Evolutionary conservation across 2,329 filamentous ascomycete species (phyloP).

Genomic region (Botrytis aclada): DNA sequence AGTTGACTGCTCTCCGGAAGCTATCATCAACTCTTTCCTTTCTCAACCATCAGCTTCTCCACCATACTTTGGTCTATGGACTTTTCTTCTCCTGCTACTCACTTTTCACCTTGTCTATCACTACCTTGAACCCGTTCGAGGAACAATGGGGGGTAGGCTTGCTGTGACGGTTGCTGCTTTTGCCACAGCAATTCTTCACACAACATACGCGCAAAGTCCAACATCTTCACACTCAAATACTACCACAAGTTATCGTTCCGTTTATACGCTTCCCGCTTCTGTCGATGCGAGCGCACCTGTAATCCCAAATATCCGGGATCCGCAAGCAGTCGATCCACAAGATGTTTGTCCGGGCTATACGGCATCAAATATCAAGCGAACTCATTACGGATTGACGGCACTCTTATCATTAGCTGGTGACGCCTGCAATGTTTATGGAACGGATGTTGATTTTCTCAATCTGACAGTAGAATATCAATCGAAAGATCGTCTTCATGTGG

Average conservation of each 20-base stretch:
- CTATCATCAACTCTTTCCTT: neutral
- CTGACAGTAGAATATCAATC: constrained; percentile 68
- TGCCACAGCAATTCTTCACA: constrained; percentile 21
- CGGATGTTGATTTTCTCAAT: constrained; percentile 64
- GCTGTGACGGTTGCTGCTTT: constrained; percentile 22
- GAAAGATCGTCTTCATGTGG: constrained; percentile 63
- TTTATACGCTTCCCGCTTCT: constrained; percentile 48
- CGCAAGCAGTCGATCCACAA: constrained; percentile 54
- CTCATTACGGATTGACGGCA: constrained; percentile 59
- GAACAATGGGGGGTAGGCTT: constrained; percentile 24
- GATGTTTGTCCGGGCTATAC: constrained; percentile 63
- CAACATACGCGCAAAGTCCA: constrained; percentile 22
- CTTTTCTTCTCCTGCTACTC: neutral
- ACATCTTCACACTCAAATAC: constrained; percentile 20
- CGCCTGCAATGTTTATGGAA: constrained; percentile 75
- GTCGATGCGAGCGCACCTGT: constrained; percentile 47
- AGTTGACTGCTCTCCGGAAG: neutral
- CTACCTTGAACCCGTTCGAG: neutral
- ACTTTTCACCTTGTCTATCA: neutral
- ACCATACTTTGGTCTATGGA: neutral
- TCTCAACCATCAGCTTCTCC: neutral
- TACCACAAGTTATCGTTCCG: constrained; percentile 27
- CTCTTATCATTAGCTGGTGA: constrained; percentile 66
- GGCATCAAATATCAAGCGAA: constrained; percentile 57
- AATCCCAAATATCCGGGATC: constrained; percentile 63